Percentiles rank a stretch among this genome's conserved stretches.
Evolutionary conservation across 352 stramenopile genomes (phyloP).

Genomic region (Globisporangium cystogenes): DNA sequence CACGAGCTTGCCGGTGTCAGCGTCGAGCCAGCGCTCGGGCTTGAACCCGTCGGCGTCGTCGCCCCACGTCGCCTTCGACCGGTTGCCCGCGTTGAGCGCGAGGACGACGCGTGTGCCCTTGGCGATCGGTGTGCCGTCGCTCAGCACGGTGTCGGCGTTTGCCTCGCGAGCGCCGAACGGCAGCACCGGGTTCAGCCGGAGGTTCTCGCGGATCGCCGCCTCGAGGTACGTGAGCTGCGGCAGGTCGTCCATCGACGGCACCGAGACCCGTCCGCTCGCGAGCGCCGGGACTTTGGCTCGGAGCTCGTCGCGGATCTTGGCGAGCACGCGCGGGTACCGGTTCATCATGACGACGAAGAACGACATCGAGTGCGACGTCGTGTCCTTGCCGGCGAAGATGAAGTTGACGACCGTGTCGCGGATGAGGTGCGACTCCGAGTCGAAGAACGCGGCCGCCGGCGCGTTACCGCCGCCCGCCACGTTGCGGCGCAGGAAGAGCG

Average conservation of each 20-base stretch:
- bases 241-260: constrained; percentile 7
- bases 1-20: constrained; percentile 10
- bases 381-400: constrained; percentile 58
- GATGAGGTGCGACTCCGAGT: constrained; percentile 19
- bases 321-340: constrained; percentile 30
- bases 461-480: neutral
- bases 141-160: constrained; percentile 18
- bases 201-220: constrained; percentile 2
- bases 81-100: constrained; percentile 20
- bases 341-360: constrained; percentile 54
- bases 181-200: constrained; percentile 13
- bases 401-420: constrained; percentile 61
- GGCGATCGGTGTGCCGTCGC: constrained; percentile 20
- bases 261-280: neutral
- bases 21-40: constrained; percentile 64
- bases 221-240: constrained; percentile 2
- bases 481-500: constrained; percentile 18
- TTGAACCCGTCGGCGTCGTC: constrained; percentile 28
- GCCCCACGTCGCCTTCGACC: constrained; percentile 21
- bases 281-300: neutral
- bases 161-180: constrained; percentile 12
- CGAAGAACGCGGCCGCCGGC: neutral
- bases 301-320: constrained; percentile 25
- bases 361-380: constrained; percentile 38
- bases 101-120: constrained; percentile 18